Base-by-base conservation (phyloP, 1,284 basidiomycete genomes). In the Sporisorium graminicola region DNA sequence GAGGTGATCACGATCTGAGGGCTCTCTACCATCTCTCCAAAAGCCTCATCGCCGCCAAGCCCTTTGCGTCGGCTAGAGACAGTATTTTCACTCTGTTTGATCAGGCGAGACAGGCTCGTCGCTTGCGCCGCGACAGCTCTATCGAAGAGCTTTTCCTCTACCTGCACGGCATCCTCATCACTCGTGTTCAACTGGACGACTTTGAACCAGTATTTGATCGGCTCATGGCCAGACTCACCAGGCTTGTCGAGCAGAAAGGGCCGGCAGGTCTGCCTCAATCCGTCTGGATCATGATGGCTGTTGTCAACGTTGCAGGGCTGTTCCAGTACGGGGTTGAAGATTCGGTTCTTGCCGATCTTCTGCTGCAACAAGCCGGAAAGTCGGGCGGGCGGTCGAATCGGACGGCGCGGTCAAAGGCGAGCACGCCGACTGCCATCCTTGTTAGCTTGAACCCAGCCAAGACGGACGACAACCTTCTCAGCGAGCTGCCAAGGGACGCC, bases 271-370 rank as follows among this genome's bases (percentile, higher is more conserved):
- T 74, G 3, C 58, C 61, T 58, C 94, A 94, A 83, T 90, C 92
- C 24, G 93, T 94, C 71, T 99, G 96, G 96, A 92, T 94, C 78
- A 94, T 96, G 91, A 95, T 98, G 92, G 95, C 90, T 0, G 88
- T 92, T 37, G 88, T 93, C 81, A 97, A 96, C 85, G 89, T 98
- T 20, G 89, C 90, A 5, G 90, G 92, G 0, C 86, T 97, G 14
- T 88, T 98, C 77, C 94, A 98, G 86, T 98, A 95, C 80, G 95
- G 95, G 29, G 88, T 91, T n/a, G 89, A 91, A 1, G 89, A 88
- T 13, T 91, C 93, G 3, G 86, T 94, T 2, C 87, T 98, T 35
- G 89, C 63, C 0, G 57, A 68, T 31, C 57, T 68, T 7, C 12
- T 71, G 46, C 57, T 68, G 24, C 62, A 67, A 24, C 65, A 67